These are phyloP conservation scores for Thielaviopsis punctulata DNA, from an alignment of 2,329 filamentous ascomycete genomes.

Conservation along the genomic window DNA sequence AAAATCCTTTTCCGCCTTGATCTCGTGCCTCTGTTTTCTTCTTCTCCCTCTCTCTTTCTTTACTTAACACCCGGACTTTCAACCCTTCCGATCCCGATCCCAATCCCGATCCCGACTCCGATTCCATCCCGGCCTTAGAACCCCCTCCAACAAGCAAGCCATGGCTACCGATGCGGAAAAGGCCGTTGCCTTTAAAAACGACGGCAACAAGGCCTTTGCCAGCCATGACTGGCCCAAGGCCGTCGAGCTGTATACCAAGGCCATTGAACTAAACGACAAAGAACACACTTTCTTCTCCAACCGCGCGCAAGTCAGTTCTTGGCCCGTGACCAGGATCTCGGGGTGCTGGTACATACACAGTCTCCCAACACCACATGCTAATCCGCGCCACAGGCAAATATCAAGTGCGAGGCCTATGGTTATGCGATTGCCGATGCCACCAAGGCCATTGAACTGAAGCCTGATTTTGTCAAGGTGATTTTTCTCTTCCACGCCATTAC, in stretches of 20 bases:
- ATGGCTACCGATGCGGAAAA: conserved; percentile 38
- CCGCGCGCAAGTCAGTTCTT: conserved; percentile 64
- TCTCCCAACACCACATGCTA: too few relatives aligned
- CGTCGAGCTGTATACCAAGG: conserved; percentile 69
- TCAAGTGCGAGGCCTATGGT: conserved; percentile 89
- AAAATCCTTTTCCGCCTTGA: background rate
- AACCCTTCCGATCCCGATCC: background rate
- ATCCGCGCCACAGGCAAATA: conserved; percentile 48
- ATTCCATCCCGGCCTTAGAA: background rate
- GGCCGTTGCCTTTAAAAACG: conserved; percentile 72
- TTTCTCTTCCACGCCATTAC: background rate
- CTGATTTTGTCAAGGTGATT: conserved; percentile 69
- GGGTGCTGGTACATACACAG: too few relatives aligned
- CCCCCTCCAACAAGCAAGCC: background rate
- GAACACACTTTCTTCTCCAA: conserved; percentile 90
- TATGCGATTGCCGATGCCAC: conserved; percentile 83
- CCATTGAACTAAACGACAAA: conserved; percentile 66
- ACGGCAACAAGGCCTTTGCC: conserved; percentile 86
- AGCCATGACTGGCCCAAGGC: conserved; percentile 73
- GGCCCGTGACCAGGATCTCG: too few relatives aligned
- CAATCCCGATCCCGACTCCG: background rate
- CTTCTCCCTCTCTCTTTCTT: background rate
- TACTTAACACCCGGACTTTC: background rate
- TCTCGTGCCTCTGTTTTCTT: background rate
- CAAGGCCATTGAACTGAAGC: conserved; percentile 78